These are phyloP conservation scores for Fusarium veterinarium DNA, from an alignment of 2,329 filamentous ascomycete genomes.

Conservation along the genomic window DNA sequence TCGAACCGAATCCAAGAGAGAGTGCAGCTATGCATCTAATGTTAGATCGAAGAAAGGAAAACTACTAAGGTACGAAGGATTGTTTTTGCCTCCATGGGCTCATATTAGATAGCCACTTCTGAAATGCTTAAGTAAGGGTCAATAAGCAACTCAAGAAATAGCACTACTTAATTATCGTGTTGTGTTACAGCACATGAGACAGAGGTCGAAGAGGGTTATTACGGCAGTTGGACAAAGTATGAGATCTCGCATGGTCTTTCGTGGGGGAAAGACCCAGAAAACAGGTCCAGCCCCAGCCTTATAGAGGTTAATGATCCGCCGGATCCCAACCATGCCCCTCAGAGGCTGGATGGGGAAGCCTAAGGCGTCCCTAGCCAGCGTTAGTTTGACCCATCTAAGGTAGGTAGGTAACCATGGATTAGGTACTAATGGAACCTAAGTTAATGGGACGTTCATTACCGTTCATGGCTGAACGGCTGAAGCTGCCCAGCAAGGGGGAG, in stretches of 20 bases:
- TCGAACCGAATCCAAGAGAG: not conserved
- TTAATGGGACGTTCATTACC: not conserved
- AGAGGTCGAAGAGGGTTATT: not conserved
- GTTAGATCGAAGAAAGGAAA: constrained; percentile 8
- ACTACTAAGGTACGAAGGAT: not conserved
- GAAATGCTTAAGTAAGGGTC: not conserved
- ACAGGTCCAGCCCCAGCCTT: constrained; percentile 23
- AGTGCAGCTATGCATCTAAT: not conserved
- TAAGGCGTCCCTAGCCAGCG: not conserved
- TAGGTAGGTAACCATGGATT: not conserved
- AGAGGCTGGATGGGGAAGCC: constrained; percentile 17
- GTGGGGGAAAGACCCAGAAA: constrained; percentile 14
- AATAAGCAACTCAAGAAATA: not conserved
- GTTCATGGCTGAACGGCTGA: constrained; percentile 33
- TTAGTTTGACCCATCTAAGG: constrained; percentile 5
- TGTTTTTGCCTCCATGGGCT: not conserved
- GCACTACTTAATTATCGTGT: not conserved
- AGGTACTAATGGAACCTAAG: not conserved
- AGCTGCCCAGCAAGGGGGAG: constrained; percentile 20
- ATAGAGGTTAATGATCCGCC: constrained; percentile 21
- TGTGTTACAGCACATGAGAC: not conserved
- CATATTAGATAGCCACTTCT: constrained; percentile 1
- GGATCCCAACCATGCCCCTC: not conserved
- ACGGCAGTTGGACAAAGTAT: constrained; percentile 4
- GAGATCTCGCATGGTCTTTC: not conserved